Conservation (phyloP, 2,329 filamentous ascomycete species). For the Phoma herbarum region DNA sequence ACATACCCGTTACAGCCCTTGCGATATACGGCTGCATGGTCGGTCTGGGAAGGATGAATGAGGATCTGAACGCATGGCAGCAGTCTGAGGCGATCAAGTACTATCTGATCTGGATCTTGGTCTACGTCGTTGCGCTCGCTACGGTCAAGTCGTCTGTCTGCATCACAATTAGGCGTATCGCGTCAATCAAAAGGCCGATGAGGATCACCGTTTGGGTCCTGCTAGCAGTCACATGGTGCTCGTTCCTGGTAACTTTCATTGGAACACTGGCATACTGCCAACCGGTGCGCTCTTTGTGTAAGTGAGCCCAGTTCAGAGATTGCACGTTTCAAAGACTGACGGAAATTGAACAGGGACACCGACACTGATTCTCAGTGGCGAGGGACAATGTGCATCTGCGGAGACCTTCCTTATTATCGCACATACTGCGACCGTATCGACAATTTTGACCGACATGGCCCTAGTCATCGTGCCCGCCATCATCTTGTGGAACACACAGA, state of each 20-base stretch:
- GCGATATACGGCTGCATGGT: constrained; percentile 29
- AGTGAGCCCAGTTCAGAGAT: not conserved
- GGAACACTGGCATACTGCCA: constrained; percentile 32
- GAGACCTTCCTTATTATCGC: constrained; percentile 34
- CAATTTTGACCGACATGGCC: constrained; percentile 32
- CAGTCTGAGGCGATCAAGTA: constrained; percentile 31
- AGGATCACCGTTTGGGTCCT: constrained; percentile 27
- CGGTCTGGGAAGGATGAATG: constrained; percentile 30
- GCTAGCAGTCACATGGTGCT: constrained; percentile 31
- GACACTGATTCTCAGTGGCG: constrained; percentile 22
- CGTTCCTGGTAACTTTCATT: constrained; percentile 34
- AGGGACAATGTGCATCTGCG: constrained; percentile 27
- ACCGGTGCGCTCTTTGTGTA: constrained; percentile 25
- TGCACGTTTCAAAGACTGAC: not conserved
- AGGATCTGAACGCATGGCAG: constrained; percentile 33
- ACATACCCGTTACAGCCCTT: constrained; percentile 24
- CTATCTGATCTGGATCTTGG: constrained; percentile 38
- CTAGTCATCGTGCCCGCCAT: constrained; percentile 32
- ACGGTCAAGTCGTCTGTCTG: constrained; percentile 37
- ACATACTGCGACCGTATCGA: constrained; percentile 31
- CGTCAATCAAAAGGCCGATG: constrained; percentile 29
- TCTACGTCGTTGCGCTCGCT: constrained; percentile 35
- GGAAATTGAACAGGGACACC: constrained; percentile 16
- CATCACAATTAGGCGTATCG: constrained; percentile 36
- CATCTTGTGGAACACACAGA: constrained; percentile 37